A percentile compares a stretch with the other conserved stretches of the same genome.
Evolutionary conservation across 2,329 filamentous ascomycete genomes (phyloP).

Genomic region (Pestalotiopsis sp.): DNA sequence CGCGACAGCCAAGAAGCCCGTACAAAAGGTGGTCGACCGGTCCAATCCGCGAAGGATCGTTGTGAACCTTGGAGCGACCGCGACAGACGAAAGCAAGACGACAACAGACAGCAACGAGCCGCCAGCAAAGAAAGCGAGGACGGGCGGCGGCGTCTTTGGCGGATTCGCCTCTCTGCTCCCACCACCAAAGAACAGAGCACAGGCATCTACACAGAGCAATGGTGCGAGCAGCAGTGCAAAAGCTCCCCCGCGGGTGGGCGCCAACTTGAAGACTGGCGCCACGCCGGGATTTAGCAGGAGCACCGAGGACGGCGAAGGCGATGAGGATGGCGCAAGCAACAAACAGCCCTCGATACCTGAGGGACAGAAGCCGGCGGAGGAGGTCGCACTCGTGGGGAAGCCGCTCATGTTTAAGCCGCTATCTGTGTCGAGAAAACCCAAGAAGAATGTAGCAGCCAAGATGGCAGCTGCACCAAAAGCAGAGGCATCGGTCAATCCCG

Average conservation of each 20-base stretch:
- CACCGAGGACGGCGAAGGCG: slow-evolving; percentile 22
- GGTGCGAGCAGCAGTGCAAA: slow-evolving; percentile 27
- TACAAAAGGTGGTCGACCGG: slow-evolving; percentile 80
- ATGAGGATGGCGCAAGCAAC: slow-evolving; percentile 41
- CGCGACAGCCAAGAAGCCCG: slow-evolving; percentile 55
- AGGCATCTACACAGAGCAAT: slow-evolving; percentile 33
- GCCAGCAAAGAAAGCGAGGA: slow-evolving; percentile 70
- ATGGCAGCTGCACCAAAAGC: slow-evolving; percentile 19
- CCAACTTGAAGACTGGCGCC: slow-evolving; percentile 81
- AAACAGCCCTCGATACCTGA: slow-evolving; percentile 51
- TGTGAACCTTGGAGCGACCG: slow-evolving; percentile 68
- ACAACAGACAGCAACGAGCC: slow-evolving; percentile 48
- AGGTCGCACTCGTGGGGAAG: slow-evolving; percentile 72
- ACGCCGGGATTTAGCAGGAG: slow-evolving; percentile 78
- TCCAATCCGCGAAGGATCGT: slow-evolving; percentile 81
- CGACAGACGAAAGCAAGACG: slow-evolving; percentile 33
- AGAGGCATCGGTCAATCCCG: slow-evolving; percentile 14
- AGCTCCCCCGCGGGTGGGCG: slow-evolving; percentile 49
- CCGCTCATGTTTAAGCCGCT: slow-evolving; percentile 87
- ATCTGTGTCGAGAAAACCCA: slow-evolving; percentile 75
- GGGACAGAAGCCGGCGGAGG: slow-evolving; percentile 59
- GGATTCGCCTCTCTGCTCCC: slow-evolving; percentile 87
- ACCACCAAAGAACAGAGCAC: slow-evolving; percentile 67
- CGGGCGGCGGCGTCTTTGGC: slow-evolving; percentile 64
- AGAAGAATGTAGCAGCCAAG: slow-evolving; percentile 62